Base-by-base conservation (phyloP, 108 stramenopile genomes). In the Cyclotella kingstonii region DNA sequence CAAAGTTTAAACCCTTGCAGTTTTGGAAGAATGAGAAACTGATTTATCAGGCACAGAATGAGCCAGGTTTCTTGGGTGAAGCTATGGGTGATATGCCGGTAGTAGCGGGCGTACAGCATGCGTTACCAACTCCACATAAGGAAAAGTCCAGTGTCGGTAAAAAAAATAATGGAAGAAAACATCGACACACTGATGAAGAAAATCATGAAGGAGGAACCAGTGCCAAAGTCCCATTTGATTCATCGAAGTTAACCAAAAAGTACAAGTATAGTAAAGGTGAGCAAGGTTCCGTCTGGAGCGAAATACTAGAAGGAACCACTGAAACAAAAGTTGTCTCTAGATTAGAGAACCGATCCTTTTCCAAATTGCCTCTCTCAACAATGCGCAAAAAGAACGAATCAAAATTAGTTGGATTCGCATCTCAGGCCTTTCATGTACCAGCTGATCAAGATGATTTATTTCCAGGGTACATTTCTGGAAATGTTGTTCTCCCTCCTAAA, bases 11-110 rank as follows among this genome's bases (percentile, higher is more conserved):
- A 40, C 90, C 90, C 34, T 60, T 96, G 12, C 78, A 82, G 52
- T 96, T 64, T 54, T 96, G 96, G 96, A 93, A 90, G 70, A 87
- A 85, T 64, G 96, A 96, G 70, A 76, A 82, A 48, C 25, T 83
- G n/a, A 75, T 86, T 44, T 94, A 89, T 58, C 87, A 78, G 19
- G 60, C 83, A 1, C 68, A 88, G 39, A 54, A 64, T 43, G 77
- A 89, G 23, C 59, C 67, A 22, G 84, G 78, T 4, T 35, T 54
- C 0, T 50, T 85, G 28, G 79, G 62, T 3, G 85, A 85, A 54
- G 82, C 54, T 14, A 70, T 89, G 67, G 86, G 82, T 41, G 76
- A 87, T 41, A 90, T 92, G 87, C 85, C 89, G n/a, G 83, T 93
- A 36, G 85, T 87, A 1, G 70, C 54, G 8, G 69, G 59, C 7